Conservation (phyloP, 2,329 filamentous ascomycete species). For the Dactylellina parvicollis region DNA sequence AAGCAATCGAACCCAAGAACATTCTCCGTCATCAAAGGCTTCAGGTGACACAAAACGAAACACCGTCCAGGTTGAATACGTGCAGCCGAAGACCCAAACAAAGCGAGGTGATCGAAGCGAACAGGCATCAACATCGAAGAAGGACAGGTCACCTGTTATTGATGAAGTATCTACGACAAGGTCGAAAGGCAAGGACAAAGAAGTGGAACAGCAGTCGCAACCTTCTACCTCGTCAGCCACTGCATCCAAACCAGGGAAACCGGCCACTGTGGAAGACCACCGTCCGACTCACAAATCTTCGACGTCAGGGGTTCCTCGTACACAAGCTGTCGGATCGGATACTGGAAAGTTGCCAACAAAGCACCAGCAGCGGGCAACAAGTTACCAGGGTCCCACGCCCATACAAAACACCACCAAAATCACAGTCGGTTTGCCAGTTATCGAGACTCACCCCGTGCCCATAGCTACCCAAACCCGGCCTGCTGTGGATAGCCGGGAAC, state of each 20-base stretch:
- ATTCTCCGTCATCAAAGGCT: constrained; percentile 68
- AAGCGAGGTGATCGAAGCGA: constrained; percentile 70
- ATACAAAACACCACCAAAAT: constrained; percentile 36
- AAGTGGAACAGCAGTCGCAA: constrained; percentile 28
- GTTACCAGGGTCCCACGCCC: constrained; percentile 40
- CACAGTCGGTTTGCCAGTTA: constrained; percentile 41
- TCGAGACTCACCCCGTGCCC: constrained; percentile 33
- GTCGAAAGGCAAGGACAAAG: constrained; percentile 42
- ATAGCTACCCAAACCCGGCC: constrained; percentile 22
- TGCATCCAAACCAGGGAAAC: constrained; percentile 17
- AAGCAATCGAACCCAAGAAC: constrained; percentile 60
- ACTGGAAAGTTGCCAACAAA: constrained; percentile 51
- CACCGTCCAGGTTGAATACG: constrained; percentile 97
- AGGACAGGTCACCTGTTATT: constrained; percentile 24
- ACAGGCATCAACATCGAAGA: constrained; percentile 39
- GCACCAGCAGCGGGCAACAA: constrained; percentile 50
- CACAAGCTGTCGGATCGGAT: constrained; percentile 46
- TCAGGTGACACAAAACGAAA: constrained; percentile 86
- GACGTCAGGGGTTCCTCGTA: constrained; percentile 47
- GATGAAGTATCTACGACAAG: constrained; percentile 20
- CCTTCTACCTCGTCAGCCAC: constrained; percentile 29
- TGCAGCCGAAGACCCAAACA: constrained; percentile 87
- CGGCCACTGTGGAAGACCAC: constrained; percentile 18
- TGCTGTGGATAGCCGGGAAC: constrained; percentile 23
- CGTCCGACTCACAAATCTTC: constrained; percentile 40